Base-by-base conservation (phyloP, 106 monocot genomes). In the Posidonia australis region DNA sequence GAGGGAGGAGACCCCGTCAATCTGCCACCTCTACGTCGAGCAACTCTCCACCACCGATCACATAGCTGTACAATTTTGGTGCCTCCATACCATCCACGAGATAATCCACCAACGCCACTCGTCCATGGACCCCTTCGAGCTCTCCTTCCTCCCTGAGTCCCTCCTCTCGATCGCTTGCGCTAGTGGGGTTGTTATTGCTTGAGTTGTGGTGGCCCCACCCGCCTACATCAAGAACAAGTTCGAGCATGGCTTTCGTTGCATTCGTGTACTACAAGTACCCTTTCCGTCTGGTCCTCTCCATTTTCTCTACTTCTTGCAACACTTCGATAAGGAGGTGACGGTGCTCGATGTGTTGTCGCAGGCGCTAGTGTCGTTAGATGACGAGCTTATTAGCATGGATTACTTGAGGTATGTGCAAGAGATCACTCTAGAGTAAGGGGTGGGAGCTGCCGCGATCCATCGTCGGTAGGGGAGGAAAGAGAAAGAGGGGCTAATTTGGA, bases 141-240 rank as follows among this genome's bases (percentile, higher is more conserved):
- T 75, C 65, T 51, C 75, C 13, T 45, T 86, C 63, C 77, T 89
- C 42, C 79, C 80, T 27, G 77, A 81, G 19, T 81, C 81, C 13
- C 76, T 93, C 29, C 63, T 81, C 46, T 72, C 86, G 14, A 69
- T 83, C 31, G 64, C 79, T 31, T 76, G 53, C 52, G 47, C 41
- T 22, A 59, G 57, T 24, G 58, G 58, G 73, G 58, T 26, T 22
- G 23, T 32, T 57, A 49, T 18, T 63, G 64, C 44, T 36, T 30
- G 53, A 6, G 70, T 78, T 69, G 36, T 41, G 72, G 74, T 20
- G 73, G 81, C 46, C n/a, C n/a, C n/a, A n/a, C 83, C 93, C 7
- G 65, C 84, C 13, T 93, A 77, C 58, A 68, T 93, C 27, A 83
- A 76, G 75, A 93, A 93, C 79, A 93, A 93, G 62, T 78, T 93